phyloP scores from a whole-genome alignment of 108 stramenopile genomes.

The Nannochloropsis oceanica region DNA sequence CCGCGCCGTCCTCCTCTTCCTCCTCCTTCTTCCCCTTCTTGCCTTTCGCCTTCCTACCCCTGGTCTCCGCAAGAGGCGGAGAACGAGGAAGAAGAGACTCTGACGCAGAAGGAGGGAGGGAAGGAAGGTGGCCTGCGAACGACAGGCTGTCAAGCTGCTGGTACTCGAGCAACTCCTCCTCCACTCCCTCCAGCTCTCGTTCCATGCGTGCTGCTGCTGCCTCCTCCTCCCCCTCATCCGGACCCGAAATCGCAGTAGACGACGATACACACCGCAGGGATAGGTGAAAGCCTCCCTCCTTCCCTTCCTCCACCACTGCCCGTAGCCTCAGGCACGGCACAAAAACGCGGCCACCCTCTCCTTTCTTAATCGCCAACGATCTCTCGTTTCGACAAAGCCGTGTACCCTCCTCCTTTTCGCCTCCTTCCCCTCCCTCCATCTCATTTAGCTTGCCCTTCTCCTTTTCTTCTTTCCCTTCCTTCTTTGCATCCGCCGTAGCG shows the following conservation, averaged over 20 bases:
- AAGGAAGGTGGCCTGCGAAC: not conserved
- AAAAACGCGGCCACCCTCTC: not conserved
- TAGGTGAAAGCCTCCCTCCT: not conserved
- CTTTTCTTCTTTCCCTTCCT: not conserved
- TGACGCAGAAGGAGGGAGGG: not conserved
- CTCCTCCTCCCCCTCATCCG: not conserved
- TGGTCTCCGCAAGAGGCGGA: not conserved
- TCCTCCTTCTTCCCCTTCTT: not conserved
- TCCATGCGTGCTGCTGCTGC: not conserved
- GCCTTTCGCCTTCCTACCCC: not conserved
- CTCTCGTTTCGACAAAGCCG: not conserved
- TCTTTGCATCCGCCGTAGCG: not conserved
- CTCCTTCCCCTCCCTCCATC: not conserved
- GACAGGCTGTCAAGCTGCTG: not conserved
- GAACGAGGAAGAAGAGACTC: not conserved
- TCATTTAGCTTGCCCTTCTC: not conserved
- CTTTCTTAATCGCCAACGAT: not conserved
- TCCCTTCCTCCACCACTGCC: not conserved
- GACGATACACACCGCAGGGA: not conserved
- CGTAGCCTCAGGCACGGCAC: not conserved
- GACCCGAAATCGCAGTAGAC: not conserved
- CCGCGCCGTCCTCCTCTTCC: not conserved
- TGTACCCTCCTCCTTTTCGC: not conserved
- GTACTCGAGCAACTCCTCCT: not conserved
- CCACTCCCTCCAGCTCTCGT: not conserved